phyloP scores from a whole-genome alignment of 768 basidiomycete genomes.

The Boletus subcaerulescens region DNA sequence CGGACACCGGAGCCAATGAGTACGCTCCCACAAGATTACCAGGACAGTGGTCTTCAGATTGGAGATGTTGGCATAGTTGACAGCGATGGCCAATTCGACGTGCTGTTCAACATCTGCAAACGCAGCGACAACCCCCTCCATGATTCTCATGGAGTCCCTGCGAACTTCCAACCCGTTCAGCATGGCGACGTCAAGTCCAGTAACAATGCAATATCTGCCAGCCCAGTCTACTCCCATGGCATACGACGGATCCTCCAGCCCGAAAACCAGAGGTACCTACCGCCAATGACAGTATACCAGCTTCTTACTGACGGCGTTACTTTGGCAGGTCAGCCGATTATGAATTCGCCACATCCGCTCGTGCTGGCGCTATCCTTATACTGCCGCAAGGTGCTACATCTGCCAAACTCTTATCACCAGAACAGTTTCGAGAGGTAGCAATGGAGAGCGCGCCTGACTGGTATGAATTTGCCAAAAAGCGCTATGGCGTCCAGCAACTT shows the following conservation, averaged over 20 bases:
- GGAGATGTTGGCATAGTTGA: neutral
- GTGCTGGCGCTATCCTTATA: neutral
- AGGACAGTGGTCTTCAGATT: neutral
- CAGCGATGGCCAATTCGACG: neutral
- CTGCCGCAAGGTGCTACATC: neutral
- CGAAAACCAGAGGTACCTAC: neutral
- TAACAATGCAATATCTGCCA: neutral
- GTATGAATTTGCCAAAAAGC: neutral
- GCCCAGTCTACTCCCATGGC: neutral
- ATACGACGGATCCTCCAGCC: neutral
- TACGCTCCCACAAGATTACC: neutral
- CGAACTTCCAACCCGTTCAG: neutral
- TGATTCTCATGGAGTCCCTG: neutral
- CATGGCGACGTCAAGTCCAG: neutral
- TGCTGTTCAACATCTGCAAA: conserved; percentile 1
- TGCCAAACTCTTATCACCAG: neutral
- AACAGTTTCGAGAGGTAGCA: neutral
- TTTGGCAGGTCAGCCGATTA: neutral
- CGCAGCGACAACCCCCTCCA: neutral
- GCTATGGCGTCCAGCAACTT: neutral
- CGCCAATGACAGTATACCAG: neutral
- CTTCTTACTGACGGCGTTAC: neutral
- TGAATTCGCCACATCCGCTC: neutral
- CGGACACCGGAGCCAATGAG: neutral
- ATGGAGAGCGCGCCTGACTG: neutral